Percentiles rank a stretch among this genome's conserved stretches.
phyloP scores from a whole-genome alignment of 306 rosid species.

The Cucurbita argyrosperma region DNA sequence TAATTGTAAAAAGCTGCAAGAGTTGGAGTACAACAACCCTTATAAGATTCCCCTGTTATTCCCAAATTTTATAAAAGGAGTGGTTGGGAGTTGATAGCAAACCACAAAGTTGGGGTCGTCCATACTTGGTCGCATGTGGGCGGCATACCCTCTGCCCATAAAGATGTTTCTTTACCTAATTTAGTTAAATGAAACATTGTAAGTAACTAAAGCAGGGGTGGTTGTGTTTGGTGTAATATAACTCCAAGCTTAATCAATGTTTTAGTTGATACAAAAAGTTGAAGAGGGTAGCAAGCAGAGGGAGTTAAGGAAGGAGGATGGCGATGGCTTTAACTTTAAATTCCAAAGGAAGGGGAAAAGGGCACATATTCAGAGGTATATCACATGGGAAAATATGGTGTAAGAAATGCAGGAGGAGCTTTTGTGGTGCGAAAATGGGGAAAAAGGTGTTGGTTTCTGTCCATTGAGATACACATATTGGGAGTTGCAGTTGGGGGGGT shows the following conservation, averaged over 20 bases:
- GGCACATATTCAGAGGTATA: background rate
- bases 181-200: background rate
- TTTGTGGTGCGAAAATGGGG: background rate
- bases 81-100: constrained; percentile 3
- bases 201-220: background rate
- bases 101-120: background rate
- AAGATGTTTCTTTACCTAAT: constrained; percentile 1
- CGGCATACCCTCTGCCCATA: background rate
- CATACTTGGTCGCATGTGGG: constrained; percentile 2
- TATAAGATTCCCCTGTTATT: background rate
- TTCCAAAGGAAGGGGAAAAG: background rate
- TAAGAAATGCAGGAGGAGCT: background rate
- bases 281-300: background rate
- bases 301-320: background rate
- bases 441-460: background rate
- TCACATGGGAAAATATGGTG: background rate
- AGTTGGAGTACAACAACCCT: background rate
- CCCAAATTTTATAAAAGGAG: background rate
- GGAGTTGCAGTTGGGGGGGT: background rate
- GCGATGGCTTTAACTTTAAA: background rate
- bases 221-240: background rate
- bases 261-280: too few species aligned
- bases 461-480: background rate
- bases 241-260: background rate
- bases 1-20: background rate